Evolutionary conservation across 2,329 filamentous ascomycete genomes (phyloP), one percentile per base, ranked within the genome.

Genomic region (Blumeria graminis): DNA sequence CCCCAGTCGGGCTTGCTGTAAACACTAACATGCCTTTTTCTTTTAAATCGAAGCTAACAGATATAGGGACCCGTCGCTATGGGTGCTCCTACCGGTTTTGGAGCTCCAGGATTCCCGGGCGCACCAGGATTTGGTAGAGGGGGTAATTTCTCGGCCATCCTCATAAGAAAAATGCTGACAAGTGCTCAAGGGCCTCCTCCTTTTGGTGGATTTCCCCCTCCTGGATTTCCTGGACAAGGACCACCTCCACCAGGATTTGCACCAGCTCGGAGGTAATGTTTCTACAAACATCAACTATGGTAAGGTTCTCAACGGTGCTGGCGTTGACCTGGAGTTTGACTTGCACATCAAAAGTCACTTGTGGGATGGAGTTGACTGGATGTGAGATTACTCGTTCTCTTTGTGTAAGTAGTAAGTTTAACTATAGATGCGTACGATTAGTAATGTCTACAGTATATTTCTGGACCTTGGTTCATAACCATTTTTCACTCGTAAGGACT

Each of bases 1-100:
- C 59, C 39, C 82, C 86, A 35, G 78, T 90, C 64, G 88, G 89
- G 56, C 75, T 96, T 61, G 86, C 87, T 64, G 89, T 80, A 71
- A 61, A 28, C 22, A 28, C 22, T 28, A 2, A 28, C 22, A 28
- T 28, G 22, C 1, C 22, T 28, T 28, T 28, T 28, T 28, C 1
- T 28, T 28, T 1, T 2, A 28, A 28, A 4, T 28, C 1, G 22
- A 41, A 57, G 39, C 62, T 66, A 63, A 65, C 58, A 50, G n/a
- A 33, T 55, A 14, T 61, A 80, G 76, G 78, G 90, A 35, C 90
- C 90, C 66, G 82, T 84, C 65, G 90, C 89, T 67, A 83, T 94
- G 66, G 90, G 87, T 64, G 84, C 80, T 57, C 83, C 84, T 56
- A 73, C 75, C 16, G 74, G 73, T 50, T 71, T 73, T 58, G 73